Evolutionary conservation across 805 yeast species (phyloP).

Genomic region (Starmerella asiatica): DNA sequence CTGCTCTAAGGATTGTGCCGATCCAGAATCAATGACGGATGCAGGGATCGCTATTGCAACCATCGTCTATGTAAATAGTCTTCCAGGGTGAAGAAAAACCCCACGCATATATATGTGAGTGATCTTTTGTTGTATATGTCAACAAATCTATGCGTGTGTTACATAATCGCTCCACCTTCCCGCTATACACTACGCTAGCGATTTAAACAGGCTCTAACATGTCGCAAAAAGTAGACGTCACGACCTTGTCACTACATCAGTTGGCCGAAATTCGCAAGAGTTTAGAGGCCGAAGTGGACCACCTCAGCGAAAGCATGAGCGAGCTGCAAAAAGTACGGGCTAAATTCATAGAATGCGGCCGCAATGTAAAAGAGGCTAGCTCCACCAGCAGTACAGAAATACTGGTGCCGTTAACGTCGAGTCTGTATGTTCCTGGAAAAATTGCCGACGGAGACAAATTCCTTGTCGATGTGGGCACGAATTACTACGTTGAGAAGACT

Average conservation of each 20-base stretch:
- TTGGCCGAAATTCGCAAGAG: conserved; percentile 68
- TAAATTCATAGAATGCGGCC: conserved; percentile 69
- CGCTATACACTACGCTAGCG: too few relatives aligned
- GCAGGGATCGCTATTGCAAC: conserved; percentile 55
- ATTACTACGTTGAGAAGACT: conserved; percentile 77
- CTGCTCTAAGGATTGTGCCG: conserved; percentile 57
- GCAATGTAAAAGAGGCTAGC: conserved; percentile 46
- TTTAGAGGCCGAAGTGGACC: conserved; percentile 74
- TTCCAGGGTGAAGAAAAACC: too few relatives aligned
- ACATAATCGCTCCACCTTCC: too few relatives aligned
- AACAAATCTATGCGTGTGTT: too few relatives aligned
- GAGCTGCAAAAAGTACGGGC: conserved; percentile 72
- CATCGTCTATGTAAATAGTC: too few relatives aligned
- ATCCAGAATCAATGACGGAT: conserved; percentile 38
- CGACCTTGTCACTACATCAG: conserved; percentile 61
- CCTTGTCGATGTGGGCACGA: conserved; percentile 91
- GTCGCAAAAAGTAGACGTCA: conserved; percentile 12
- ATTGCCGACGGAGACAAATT: conserved; percentile 52
- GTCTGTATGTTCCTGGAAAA: conserved; percentile 79
- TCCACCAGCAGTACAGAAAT: conserved; percentile 39
- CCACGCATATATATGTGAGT: too few relatives aligned
- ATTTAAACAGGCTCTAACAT: background rate
- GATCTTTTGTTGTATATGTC: too few relatives aligned
- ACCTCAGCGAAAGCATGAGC: conserved; percentile 66
- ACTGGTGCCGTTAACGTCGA: conserved; percentile 76